A percentile compares a stretch with the other conserved stretches of the same genome.
Conservation (phyloP, 2,329 filamentous ascomycete species). For the Pestalotiopsis sp. region DNA sequence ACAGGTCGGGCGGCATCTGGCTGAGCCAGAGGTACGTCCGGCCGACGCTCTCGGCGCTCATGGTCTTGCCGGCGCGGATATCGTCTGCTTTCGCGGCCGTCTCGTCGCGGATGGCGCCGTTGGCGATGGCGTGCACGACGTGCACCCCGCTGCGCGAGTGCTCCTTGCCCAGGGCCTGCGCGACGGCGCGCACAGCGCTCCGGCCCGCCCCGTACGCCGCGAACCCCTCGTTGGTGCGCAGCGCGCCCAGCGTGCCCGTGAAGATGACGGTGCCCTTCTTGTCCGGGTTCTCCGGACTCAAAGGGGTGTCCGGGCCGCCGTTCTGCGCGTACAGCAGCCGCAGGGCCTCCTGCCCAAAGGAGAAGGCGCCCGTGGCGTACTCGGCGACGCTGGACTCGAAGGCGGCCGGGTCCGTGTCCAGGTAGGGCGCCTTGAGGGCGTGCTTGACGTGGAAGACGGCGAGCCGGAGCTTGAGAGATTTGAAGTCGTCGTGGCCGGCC, state of each 20-base stretch:
- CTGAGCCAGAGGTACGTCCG: conserved; percentile 55
- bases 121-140: conserved; percentile 61
- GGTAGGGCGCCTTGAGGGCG: conserved; percentile 53
- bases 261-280: conserved; percentile 62
- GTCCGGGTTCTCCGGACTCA: conserved; percentile 40
- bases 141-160: conserved; percentile 58
- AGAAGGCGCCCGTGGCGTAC: conserved; percentile 57
- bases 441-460: conserved; percentile 61
- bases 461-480: conserved; percentile 49
- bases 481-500: conserved; percentile 46
- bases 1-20: conserved; percentile 11
- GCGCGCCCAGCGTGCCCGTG: conserved; percentile 55
- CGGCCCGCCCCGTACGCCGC: conserved; percentile 57
- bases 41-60: conserved; percentile 59
- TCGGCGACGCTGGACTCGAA: conserved; percentile 49
- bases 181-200: conserved; percentile 53
- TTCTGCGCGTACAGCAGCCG: conserved; percentile 54
- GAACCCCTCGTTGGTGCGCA: conserved; percentile 55
- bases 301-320: conserved; percentile 38
- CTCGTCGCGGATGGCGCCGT: conserved; percentile 54
- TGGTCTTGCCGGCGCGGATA: conserved; percentile 52
- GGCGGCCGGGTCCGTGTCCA: conserved; percentile 52
- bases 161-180: conserved; percentile 47
- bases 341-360: conserved; percentile 54
- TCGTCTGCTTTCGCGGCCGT: conserved; percentile 39